Percentiles rank a stretch among this genome's conserved stretches.
Conservation (phyloP, 2,329 filamentous ascomycete genomes). For the Cladorrhinum sp. region DNA sequence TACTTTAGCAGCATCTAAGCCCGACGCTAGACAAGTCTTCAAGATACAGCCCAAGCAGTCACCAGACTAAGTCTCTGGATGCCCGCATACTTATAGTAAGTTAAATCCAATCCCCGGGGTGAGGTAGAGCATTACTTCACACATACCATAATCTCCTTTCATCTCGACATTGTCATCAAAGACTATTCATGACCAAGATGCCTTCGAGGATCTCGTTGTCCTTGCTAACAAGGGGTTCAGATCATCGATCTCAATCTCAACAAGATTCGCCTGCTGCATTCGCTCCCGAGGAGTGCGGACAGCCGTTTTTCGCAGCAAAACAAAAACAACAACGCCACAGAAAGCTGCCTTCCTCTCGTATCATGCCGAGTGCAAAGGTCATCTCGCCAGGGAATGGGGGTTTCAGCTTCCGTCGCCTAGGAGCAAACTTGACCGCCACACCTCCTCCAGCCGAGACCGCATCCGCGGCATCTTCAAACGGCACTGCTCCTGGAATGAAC, state of each 20-base stretch:
- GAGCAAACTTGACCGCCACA: conserved; percentile 2
- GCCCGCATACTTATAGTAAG: not conserved
- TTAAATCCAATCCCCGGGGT: not conserved
- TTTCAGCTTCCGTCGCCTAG: conserved; percentile 8
- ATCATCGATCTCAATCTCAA: not conserved
- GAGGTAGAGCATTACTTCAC: no score
- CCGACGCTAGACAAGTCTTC: not conserved
- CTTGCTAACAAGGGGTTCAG: conserved; percentile 4
- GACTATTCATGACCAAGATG: no score
- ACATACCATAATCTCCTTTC: not conserved
- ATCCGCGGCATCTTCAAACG: not conserved
- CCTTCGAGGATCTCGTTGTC: conserved; percentile 2
- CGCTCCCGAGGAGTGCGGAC: not conserved
- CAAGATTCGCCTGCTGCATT: not conserved
- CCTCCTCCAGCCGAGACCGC: conserved; percentile 3
- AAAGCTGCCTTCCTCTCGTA: not conserved
- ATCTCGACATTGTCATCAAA: no score
- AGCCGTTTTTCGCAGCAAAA: conserved; percentile 5
- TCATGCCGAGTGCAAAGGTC: not conserved
- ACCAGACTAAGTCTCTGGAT: not conserved
- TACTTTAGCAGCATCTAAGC: not conserved
- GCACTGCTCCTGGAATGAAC: not conserved
- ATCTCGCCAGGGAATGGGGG: not conserved
- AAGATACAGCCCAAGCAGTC: not conserved
- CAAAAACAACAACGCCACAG: not conserved